phyloP scores from a whole-genome alignment of 768 basidiomycete genomes.

The Clitopilus hobsonii region DNA sequence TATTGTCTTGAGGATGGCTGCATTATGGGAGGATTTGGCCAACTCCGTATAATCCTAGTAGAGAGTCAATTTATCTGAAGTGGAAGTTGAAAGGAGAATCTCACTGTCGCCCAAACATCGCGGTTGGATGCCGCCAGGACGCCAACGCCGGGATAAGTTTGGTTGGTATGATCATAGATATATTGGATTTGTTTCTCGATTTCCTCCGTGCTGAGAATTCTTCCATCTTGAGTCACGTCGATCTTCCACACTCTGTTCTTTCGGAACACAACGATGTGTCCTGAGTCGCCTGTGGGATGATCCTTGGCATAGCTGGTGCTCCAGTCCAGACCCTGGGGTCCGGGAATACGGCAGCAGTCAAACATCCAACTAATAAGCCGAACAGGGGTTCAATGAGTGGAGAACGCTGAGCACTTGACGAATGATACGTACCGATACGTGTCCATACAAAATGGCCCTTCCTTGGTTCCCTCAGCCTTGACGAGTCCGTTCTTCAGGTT shows the following conservation, averaged over 20 bases:
- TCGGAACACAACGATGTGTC: slow-evolving; percentile 82
- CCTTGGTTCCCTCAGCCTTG: slow-evolving; percentile 60
- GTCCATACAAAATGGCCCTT: slow-evolving; percentile 80
- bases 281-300: slow-evolving; percentile 54
- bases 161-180: slow-evolving; percentile 60
- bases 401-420: too few species aligned
- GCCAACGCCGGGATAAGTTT: slow-evolving; percentile 71
- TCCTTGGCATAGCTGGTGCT: slow-evolving; percentile 60
- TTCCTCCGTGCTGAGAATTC: slow-evolving; percentile 60
- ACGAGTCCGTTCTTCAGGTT: slow-evolving; percentile 63
- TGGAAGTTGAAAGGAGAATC: background rate
- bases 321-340: slow-evolving; percentile 72
- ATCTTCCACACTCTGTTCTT: slow-evolving; percentile 85
- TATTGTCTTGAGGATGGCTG: slow-evolving; percentile 61
- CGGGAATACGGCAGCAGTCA: slow-evolving; percentile 81
- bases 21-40: slow-evolving; percentile 55
- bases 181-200: slow-evolving; percentile 69
- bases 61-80: background rate
- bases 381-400: background rate
- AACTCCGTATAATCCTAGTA: slow-evolving; percentile 62
- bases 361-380: slow-evolving; percentile 79
- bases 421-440: slow-evolving; percentile 59
- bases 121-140: slow-evolving; percentile 75
- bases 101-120: slow-evolving; percentile 85
- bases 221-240: slow-evolving; percentile 48